Base-by-base conservation (phyloP, 2,329 filamentous ascomycete species). In the Penicillium sp. region DNA sequence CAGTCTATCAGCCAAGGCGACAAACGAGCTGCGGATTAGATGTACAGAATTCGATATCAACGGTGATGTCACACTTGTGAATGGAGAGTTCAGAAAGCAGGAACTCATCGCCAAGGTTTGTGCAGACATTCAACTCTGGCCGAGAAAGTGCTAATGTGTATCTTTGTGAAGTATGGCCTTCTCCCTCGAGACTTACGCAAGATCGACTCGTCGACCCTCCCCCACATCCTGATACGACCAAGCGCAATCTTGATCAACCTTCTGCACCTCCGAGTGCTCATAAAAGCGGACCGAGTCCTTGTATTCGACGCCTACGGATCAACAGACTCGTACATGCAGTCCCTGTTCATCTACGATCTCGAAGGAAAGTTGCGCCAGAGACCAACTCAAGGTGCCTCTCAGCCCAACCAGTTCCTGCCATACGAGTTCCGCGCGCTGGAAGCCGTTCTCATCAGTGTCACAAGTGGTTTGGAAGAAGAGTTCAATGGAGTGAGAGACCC, bases 371-470 rank as follows among this genome's bases (percentile, higher is more conserved):
- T 99, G 43, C 88, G 91, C 59, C 91, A 96, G 69, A 93, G 92
- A n/a, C 75, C 78, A 34, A 82, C 84, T 14, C 69, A 67, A 47
- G 62, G 65, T 4, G 64, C 69, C 24, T 14, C 46, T 24, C 70
- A 67, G 53, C 63, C 66, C 16, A 65, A 67, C 5, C 83, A 82
- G 34, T 83, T 85, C 2, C 81, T 99, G 5, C 91, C 94, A 0
- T 99, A 99, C 73, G 94, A 99, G 73, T 96, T 97, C 73, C 89
- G 94, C 27, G 94, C 94, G 4, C 84, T 99, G 16, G 94, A 99
- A 81, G 91, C 94, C 0, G 92, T 97, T 11, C 80, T 99, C 56
- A 94, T 96, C 58, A 96, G 91, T 34, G 94, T 96, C 13, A 97
- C 94, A 4, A 87, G 88, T 47, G 92, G 92, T 53, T 80, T 99